Evolutionary conservation across 352 stramenopile species (phyloP).

Genomic region (Blastocystis sp.): DNA sequence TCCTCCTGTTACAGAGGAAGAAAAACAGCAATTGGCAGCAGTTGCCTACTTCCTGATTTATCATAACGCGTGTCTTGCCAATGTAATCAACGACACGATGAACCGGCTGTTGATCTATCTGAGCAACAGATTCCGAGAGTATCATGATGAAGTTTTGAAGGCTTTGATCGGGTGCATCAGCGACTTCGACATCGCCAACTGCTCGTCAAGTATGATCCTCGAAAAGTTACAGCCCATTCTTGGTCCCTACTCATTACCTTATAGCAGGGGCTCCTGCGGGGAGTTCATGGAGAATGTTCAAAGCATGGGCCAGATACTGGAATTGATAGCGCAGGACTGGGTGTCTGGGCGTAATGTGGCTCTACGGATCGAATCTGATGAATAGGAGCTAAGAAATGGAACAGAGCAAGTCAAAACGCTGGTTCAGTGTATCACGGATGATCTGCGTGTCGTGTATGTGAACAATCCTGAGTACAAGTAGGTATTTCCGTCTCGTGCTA

Average conservation of each 20-base stretch:
- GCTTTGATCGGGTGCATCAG: neutral
- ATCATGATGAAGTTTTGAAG: neutral
- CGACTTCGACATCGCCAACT: neutral
- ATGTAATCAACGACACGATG: constrained; percentile 20
- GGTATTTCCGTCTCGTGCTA: neutral
- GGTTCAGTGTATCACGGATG: neutral
- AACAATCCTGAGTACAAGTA: constrained; percentile 26
- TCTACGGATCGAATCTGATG: neutral
- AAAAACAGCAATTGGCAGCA: neutral
- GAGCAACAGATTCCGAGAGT: neutral
- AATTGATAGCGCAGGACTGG: neutral
- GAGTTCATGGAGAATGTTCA: neutral
- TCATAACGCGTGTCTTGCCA: neutral
- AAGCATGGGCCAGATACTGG: neutral
- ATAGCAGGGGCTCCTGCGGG: neutral
- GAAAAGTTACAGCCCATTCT: neutral
- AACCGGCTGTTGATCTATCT: neutral
- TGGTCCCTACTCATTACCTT: neutral
- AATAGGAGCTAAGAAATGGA: neutral
- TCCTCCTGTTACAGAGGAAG: neutral
- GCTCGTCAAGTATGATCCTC: neutral
- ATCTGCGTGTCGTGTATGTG: neutral
- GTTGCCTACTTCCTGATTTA: neutral
- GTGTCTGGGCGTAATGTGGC: neutral
- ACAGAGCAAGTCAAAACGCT: neutral